Evolutionary conservation across 2,329 filamentous ascomycete genomes (phyloP), one percentile per base, ranked within the genome.

Genomic region (Colletotrichum horii): DNA sequence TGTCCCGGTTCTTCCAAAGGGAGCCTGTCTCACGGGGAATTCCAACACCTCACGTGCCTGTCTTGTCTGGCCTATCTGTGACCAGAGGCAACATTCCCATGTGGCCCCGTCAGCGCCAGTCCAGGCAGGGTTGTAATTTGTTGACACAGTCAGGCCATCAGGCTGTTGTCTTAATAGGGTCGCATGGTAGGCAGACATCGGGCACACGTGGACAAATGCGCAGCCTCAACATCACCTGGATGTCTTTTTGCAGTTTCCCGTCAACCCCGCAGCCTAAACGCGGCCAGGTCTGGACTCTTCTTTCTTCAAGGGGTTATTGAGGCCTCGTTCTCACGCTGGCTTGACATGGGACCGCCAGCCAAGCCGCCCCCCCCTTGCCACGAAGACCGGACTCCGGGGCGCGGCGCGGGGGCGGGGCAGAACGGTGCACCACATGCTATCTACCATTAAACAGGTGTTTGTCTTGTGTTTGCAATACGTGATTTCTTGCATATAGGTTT

Each of bases 1-100:
- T 58, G 24, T 30, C 15, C 55, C 24, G 55, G 55, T 58, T 26
- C 26, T 28, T 8, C 38, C 64, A 34, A 48, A 30, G 38, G 43
- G 43, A 22, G 34, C 19, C n/a, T 62, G 65, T 69, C 65, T 69
- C 32, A 65, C 30, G 36, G 55, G 65, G 36, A 55, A 48, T 52
- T 22, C 12, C 55, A 60, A 69, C 19, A 55, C 70, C 65, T 73
- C 70, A 73, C 52, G 70, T 69, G 70, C 64, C 56, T 30, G n/a
- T n/a, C 7, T 11, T 52, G 4, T 16, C 64, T 38, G n/a, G 24
- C 15, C 66, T 24, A 28, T 73, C 24, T 36, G 26, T 73, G 65
- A 61, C 19, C 70, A 69, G 32, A 22, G 15, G 28, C 30, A 15
- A 32, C 30, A n/a, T 34, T 60, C 55, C 30, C 52, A 69, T 62